Base-by-base conservation (phyloP, 2,329 filamentous ascomycete species). In the Nemania sp. region DNA sequence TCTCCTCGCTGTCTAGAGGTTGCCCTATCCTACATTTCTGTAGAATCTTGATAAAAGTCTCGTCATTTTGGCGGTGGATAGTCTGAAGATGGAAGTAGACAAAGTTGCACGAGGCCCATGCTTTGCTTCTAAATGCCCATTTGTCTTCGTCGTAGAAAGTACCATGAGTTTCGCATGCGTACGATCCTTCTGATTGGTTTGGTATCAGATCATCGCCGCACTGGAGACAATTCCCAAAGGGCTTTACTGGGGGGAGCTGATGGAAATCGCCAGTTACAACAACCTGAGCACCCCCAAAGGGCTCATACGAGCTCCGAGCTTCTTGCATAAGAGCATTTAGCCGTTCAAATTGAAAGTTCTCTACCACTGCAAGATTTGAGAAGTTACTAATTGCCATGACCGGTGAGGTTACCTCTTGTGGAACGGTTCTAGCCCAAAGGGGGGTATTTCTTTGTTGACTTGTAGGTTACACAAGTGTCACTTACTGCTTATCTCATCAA, bases 401-500 rank as follows among this genome's bases (percentile, higher is more conserved):
- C 26, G 50, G 22, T 14, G 40, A 41, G 22, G 26, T 14, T 39
- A 41, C 47, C 15, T 26, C 11, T 15, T 20, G 28, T 34, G 23
- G 22, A 23, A 37, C 22, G 22, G 12, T 24, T 26, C 14, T 19
- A 19, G 41, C 26, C 24, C 14, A n/a, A 30, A 19, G 15, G 8
- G 26, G 26, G 30, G 36, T 3, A 8, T 22, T 17, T 22, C 14
- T 22, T 17, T 22, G 20, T 28, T n/a, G 24, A 34, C 23, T 19
- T 9, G 24, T 11, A 7, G 12, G 2, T 15, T 12, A n/a, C 17
- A 17, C 7, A 20, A 15, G 19, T 11, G 23, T 15, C 6, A 52
- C 53, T 56, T 52, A 56, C 53, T 88, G 57, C 79, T 83, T 52
- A 88, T 81, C 66, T 88, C 85, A 60, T 88, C 84, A 14, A 88